phyloP scores from a whole-genome alignment of 129 eudicot species.

The Flaveria sonorensis region DNA sequence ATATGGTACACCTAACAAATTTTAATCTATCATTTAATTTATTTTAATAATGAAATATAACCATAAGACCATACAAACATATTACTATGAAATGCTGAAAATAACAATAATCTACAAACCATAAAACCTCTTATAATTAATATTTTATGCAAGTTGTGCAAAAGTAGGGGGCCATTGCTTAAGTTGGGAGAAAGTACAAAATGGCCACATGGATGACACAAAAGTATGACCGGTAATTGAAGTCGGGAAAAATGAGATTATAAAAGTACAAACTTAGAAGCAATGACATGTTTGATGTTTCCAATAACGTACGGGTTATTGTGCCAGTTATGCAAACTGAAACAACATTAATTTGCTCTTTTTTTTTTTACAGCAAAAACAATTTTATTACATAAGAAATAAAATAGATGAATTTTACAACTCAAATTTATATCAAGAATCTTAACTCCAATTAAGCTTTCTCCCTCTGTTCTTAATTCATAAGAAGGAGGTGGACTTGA shows the following conservation, averaged over 20 bases:
- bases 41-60: not conserved
- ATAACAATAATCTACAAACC: not conserved
- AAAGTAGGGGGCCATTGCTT: constrained; percentile 33
- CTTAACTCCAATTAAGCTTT: no score
- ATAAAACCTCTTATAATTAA: not conserved
- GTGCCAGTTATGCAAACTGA: constrained; percentile 29
- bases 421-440: no score
- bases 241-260: not conserved
- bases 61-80: not conserved
- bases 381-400: no score
- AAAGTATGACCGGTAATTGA: constrained; percentile 16
- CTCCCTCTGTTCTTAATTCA: no score
- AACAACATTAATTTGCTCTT: constrained; percentile 35
- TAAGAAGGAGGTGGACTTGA: no score
- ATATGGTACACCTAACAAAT: no score
- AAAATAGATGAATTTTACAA: no score
- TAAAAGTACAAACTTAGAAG: constrained; percentile 23
- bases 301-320: constrained; percentile 19
- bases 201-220: constrained; percentile 32
- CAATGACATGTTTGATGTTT: constrained; percentile 25
- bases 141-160: not conserved
- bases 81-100: not conserved
- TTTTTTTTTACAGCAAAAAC: no score
- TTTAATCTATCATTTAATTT: not conserved
- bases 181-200: constrained; percentile 23